Conservation (phyloP, 2,329 filamentous ascomycete genomes). For the Fusarium globosum region DNA sequence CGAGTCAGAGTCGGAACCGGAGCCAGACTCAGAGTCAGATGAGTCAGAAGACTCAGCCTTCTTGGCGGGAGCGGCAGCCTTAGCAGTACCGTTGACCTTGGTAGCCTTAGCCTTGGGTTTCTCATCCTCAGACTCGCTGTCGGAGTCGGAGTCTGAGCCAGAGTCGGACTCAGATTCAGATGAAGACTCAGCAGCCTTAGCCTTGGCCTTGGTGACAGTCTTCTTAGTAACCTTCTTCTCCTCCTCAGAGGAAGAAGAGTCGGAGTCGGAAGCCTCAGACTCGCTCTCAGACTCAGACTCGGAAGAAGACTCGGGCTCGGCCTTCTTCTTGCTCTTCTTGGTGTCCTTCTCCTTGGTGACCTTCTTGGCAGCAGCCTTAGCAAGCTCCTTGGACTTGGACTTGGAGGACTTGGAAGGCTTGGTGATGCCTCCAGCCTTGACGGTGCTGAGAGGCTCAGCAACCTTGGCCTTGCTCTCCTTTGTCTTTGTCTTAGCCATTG, state of each 20-base stretch:
- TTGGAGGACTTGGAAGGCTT: slow-evolving; percentile 74
- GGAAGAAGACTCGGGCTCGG: slow-evolving; percentile 55
- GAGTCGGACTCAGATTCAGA: slow-evolving; percentile 49
- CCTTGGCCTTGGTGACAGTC: slow-evolving; percentile 48
- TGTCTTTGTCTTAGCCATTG: slow-evolving; percentile 76
- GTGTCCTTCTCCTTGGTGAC: slow-evolving; percentile 58
- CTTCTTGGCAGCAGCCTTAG: slow-evolving; percentile 69
- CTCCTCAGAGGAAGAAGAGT: slow-evolving; percentile 49
- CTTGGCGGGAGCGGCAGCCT: slow-evolving; percentile 36
- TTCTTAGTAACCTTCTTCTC: slow-evolving; percentile 55
- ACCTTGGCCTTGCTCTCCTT: slow-evolving; percentile 64
- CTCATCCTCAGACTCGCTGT: slow-evolving; percentile 50
- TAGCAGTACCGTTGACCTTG: slow-evolving; percentile 44
- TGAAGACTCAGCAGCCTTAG: slow-evolving; percentile 46
- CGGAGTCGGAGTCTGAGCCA: slow-evolving; percentile 50
- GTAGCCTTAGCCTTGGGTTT: slow-evolving; percentile 48
- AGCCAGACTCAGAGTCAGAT: slow-evolving; percentile 50
- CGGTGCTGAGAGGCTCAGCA: slow-evolving; percentile 61
- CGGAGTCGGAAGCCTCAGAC: slow-evolving; percentile 54
- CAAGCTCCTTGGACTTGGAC: slow-evolving; percentile 73
- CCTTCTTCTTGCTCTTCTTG: slow-evolving; percentile 62
- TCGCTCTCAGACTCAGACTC: slow-evolving; percentile 56
- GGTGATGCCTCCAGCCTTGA: slow-evolving; percentile 74
- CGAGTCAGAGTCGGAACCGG: slow-evolving; percentile 54
- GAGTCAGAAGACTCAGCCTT: slow-evolving; percentile 46